A percentile compares a stretch with the other conserved stretches of the same genome.
Evolutionary conservation across 768 basidiomycete genomes (phyloP).

Genomic region (Suillus variegatus): DNA sequence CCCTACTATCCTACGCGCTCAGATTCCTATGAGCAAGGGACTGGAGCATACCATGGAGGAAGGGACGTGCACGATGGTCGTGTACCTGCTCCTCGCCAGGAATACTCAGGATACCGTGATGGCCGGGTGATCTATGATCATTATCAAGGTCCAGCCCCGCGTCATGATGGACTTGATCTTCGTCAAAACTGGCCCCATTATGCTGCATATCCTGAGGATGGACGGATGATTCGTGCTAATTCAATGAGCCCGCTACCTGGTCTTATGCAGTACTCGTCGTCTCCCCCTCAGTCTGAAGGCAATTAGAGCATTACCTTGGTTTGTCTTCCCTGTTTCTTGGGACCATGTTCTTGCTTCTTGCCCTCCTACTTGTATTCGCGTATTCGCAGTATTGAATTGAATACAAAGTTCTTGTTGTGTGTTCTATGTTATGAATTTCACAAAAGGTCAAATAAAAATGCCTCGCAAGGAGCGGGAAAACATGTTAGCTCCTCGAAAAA

Average conservation of each 20-base stretch:
- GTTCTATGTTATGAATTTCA: conserved; percentile 1
- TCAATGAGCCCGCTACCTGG: neutral
- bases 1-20: neutral
- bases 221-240: neutral
- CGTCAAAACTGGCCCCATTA: neutral
- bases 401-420: neutral
- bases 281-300: neutral
- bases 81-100: neutral
- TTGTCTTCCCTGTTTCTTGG: neutral
- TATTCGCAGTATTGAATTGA: neutral
- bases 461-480: neutral
- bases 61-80: neutral
- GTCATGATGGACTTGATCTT: neutral
- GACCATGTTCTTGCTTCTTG: neutral
- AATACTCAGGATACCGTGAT: neutral
- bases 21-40: neutral
- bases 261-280: neutral
- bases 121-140: neutral
- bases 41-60: neutral
- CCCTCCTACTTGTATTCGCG: neutral
- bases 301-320: neutral
- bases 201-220: neutral
- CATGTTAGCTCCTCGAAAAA: neutral
- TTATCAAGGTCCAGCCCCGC: neutral
- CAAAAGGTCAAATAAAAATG: neutral